phyloP scores from a whole-genome alignment of 2,329 filamentous ascomycete genomes.

The Colletotrichum chrysophilum region DNA sequence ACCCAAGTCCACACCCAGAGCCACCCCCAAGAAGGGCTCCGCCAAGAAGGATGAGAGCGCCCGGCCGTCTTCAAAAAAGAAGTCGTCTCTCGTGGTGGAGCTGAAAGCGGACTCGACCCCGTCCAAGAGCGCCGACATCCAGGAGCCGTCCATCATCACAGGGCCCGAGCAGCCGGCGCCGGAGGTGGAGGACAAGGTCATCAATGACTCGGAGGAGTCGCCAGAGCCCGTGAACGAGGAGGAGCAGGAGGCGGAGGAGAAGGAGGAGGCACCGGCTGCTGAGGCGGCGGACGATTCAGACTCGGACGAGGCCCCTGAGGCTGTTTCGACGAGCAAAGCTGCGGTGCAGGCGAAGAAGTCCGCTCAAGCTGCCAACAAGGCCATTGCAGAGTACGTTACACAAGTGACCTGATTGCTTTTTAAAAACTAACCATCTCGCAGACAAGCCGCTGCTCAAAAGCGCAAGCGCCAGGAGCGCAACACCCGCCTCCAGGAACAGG shows the following conservation, averaged over 20 bases:
- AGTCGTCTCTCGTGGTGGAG: conserved; percentile 9
- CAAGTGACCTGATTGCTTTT: background rate
- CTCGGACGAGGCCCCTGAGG: conserved; percentile 62
- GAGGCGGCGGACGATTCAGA: conserved; percentile 50
- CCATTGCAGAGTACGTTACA: conserved; percentile 53
- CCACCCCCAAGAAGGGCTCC: background rate
- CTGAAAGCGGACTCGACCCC: background rate
- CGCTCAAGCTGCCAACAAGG: conserved; percentile 51
- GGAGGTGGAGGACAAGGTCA: conserved; percentile 19
- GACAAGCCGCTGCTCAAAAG: conserved; percentile 56
- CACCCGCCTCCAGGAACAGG: conserved; percentile 59
- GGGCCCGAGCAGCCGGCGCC: conserved; percentile 17
- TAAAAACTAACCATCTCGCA: conserved; percentile 28
- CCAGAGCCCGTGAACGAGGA: background rate
- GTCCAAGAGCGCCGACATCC: background rate
- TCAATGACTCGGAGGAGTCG: conserved; percentile 16
- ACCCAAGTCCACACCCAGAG: background rate
- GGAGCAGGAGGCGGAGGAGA: conserved; percentile 22
- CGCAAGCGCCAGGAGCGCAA: conserved; percentile 62
- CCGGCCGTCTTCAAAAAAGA: conserved; percentile 7
- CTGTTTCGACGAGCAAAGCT: conserved; percentile 57
- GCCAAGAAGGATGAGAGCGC: conserved; percentile 11
- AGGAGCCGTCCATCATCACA: conserved; percentile 13
- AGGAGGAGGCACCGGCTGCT: conserved; percentile 28
- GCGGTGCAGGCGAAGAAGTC: conserved; percentile 52